A percentile compares a stretch with the other conserved stretches of the same genome.
phyloP scores from a whole-genome alignment of 208 protist genomes.

The Wallacemonas sp. region DNA sequence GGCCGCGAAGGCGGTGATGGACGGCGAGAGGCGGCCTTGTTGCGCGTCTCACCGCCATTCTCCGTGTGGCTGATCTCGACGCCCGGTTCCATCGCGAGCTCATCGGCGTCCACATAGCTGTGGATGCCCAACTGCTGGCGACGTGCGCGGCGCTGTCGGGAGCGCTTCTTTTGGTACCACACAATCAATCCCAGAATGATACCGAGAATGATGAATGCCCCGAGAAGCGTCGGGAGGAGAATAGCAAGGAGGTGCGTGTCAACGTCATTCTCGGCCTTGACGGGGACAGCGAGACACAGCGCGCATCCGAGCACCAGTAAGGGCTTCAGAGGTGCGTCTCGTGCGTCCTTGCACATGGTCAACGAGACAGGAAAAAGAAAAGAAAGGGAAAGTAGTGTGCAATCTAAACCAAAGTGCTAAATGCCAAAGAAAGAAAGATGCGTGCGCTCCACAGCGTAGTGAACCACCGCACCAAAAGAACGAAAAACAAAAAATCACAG shows the following conservation, averaged over 20 bases:
- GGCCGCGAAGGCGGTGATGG: background rate
- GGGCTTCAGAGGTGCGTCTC: too few species aligned
- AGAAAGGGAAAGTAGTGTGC: too few species aligned
- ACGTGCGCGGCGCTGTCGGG: background rate
- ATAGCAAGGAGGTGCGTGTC: background rate
- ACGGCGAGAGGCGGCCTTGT: background rate
- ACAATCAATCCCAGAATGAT: background rate
- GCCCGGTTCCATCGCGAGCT: constrained; percentile 3
- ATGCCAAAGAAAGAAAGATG: too few species aligned
- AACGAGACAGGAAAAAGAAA: too few species aligned
- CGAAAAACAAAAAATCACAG: too few species aligned
- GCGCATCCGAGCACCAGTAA: background rate
- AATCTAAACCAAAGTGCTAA: too few species aligned
- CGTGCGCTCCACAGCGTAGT: too few species aligned
- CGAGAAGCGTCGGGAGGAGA: background rate
- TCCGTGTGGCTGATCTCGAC: background rate
- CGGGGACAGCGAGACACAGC: background rate
- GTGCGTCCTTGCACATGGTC: too few species aligned
- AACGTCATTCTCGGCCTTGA: background rate
- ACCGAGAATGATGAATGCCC: background rate
- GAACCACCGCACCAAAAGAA: too few species aligned
- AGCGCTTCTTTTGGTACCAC: constrained; percentile 3
- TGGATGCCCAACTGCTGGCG: background rate
- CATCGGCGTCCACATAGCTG: constrained; percentile 7
- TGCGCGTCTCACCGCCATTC: background rate